phyloP scores from a whole-genome alignment of 163 green algal species.

The Scenedesmus sp. region DNA sequence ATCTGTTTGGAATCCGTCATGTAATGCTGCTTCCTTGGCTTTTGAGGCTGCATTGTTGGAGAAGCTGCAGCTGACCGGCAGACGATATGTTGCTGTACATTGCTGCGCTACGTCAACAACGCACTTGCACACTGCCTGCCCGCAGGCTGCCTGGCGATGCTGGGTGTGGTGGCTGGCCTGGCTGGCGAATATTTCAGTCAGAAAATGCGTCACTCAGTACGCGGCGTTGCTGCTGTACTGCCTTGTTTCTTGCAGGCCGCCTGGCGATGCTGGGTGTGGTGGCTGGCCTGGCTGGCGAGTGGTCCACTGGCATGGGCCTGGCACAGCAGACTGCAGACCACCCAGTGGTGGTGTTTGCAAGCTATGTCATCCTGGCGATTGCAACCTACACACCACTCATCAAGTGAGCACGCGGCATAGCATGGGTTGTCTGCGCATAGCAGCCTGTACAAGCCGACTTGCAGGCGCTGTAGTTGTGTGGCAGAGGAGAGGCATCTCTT shows the following conservation, averaged over 20 bases:
- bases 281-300: slow-evolving; percentile 56
- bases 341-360: slow-evolving; percentile 43
- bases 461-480: no score
- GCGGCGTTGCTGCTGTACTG: neutral
- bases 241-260: slow-evolving; percentile 20
- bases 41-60: no score
- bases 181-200: slow-evolving; percentile 55
- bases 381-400: slow-evolving; percentile 62
- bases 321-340: slow-evolving; percentile 62
- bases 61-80: no score
- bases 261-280: slow-evolving; percentile 69
- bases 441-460: no score
- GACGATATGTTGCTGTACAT: no score
- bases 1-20: no score
- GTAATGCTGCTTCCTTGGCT: no score
- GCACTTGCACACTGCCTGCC: no score
- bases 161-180: slow-evolving; percentile 53
- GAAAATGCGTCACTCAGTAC: neutral
- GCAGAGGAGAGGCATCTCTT: no score
- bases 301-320: slow-evolving; percentile 54
- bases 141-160: slow-evolving; percentile 10
- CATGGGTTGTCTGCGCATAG: no score
- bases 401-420: no score
- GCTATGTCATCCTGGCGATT: slow-evolving; percentile 57
- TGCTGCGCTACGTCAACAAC: no score